Conservation (phyloP, 148 eudicot genomes). For the Agrostemma githago region DNA sequence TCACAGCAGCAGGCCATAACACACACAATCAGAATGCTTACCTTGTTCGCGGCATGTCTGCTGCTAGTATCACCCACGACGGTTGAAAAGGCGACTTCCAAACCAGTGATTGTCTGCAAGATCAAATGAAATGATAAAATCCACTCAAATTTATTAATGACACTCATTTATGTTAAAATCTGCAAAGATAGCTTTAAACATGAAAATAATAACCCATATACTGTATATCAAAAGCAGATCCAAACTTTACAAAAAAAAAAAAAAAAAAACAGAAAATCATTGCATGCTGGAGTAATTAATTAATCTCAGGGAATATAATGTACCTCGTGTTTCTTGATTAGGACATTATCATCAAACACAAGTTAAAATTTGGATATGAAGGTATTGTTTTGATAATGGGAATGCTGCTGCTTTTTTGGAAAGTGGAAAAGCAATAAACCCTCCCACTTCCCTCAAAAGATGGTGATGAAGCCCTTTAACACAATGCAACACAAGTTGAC, state of each 20-base stretch:
- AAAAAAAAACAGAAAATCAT: background rate
- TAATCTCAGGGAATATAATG: background rate
- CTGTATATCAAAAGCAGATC: background rate
- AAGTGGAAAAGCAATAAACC: constrained; percentile 25
- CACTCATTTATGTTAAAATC: too few species aligned
- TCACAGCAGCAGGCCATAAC: background rate
- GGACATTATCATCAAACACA: background rate
- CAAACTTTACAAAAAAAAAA: background rate
- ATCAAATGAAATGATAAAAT: background rate
- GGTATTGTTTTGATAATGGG: constrained; percentile 15
- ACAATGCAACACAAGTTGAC: constrained; percentile 14
- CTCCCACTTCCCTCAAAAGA: constrained; percentile 28
- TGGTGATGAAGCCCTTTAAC: constrained; percentile 14
- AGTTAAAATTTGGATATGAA: background rate
- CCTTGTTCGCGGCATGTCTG: constrained; percentile 28
- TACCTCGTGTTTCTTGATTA: background rate
- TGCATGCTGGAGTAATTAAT: background rate
- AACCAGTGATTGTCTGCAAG: constrained; percentile 5
- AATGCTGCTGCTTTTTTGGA: constrained; percentile 17
- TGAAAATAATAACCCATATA: background rate
- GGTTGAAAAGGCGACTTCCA: constrained; percentile 9
- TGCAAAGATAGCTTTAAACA: background rate
- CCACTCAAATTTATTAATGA: background rate
- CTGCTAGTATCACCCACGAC: background rate
- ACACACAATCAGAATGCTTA: constrained; percentile 8